Evolutionary conservation across 441 rosid genomes (phyloP), one percentile per base, ranked within the genome.

Genomic region (Erysimum cheiri): DNA sequence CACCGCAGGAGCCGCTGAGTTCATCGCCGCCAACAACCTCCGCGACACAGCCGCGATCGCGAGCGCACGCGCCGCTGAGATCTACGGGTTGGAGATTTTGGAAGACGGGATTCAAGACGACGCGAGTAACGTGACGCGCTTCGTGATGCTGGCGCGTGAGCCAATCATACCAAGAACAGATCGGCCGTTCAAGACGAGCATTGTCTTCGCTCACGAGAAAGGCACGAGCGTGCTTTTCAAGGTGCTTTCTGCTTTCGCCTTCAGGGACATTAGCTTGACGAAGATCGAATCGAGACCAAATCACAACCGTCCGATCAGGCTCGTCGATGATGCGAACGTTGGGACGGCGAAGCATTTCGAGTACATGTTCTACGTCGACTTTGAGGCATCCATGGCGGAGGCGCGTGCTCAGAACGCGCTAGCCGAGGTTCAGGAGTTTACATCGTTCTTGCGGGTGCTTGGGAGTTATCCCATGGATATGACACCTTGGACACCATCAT

Each of bases 381-480:
- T 94, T 41, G 99, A 94, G 57, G 99, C 98, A 2, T 94, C 99
- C 0, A 87, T 94, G 97, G 98, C 98, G 8, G 98, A 94, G 44
- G 78, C 84, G 11, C 83, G 97, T 53, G 98, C 98, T 7, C 98
- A 94, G 72, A 90, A 94, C 71, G 98, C 98, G 19, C 77, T 94
- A 47, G 86, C 96, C 2, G 98, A 94, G 74, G 97, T 94, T 36
- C 98, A 94, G 67, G 98, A 94, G 74, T 94, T 90, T 80, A 90
- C 98, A 0, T 90, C 98, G 0, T 94, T 94, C 83, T 74, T 94
- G 73, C 82, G 99, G 68, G 98, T 94, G 5, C 65, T 92, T 57
- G 99, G 99, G 2, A 94, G 99, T 66, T 94, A 94, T 61, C 99
- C 98, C 0, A 90, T 90, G 94, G 99, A 94, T 69, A 94, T 93